These are phyloP conservation scores for Saccharomyces eubayanus DNA, from an alignment of 805 yeast species.

Conservation along the genomic window DNA sequence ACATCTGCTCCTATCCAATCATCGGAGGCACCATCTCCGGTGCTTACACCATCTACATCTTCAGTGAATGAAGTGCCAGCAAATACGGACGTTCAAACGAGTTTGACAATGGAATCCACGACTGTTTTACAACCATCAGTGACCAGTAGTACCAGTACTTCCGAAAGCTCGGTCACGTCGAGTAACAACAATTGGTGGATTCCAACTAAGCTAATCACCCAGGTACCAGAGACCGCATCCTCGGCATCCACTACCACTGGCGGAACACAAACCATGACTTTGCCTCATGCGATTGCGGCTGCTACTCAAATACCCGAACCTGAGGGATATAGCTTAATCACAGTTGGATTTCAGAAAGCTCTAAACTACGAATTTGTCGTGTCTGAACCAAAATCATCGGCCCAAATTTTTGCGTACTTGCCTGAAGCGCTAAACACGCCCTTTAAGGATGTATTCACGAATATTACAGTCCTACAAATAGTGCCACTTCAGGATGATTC, in stretches of 20 bases:
- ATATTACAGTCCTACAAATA: slow-evolving; percentile 59
- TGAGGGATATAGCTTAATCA: slow-evolving; percentile 19
- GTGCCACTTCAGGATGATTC: slow-evolving; percentile 61
- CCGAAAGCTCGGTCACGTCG: slow-evolving; percentile 18
- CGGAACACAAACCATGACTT: slow-evolving; percentile 37
- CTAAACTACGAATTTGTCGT: slow-evolving; percentile 85
- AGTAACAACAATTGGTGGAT: slow-evolving; percentile 31
- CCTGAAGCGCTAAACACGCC: slow-evolving; percentile 68
- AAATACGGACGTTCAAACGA: background rate
- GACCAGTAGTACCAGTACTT: slow-evolving; percentile 6
- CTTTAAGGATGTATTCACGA: slow-evolving; percentile 35
- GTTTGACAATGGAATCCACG: background rate
- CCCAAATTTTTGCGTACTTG: slow-evolving; percentile 57
- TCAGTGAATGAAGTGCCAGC: background rate
- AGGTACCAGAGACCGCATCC: slow-evolving; percentile 38
- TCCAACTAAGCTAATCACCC: slow-evolving; percentile 37
- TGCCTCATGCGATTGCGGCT: slow-evolving; percentile 36
- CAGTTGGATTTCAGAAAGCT: slow-evolving; percentile 50
- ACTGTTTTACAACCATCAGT: background rate
- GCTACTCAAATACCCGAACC: slow-evolving; percentile 24
- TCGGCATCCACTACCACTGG: slow-evolving; percentile 48
- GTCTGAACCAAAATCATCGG: slow-evolving; percentile 77
- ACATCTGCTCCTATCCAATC: background rate
- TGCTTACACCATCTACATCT: background rate
- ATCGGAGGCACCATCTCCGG: background rate